These are phyloP conservation scores for Alternaria burnsii DNA, from an alignment of 2,329 filamentous ascomycete species.

Conservation along the genomic window DNA sequence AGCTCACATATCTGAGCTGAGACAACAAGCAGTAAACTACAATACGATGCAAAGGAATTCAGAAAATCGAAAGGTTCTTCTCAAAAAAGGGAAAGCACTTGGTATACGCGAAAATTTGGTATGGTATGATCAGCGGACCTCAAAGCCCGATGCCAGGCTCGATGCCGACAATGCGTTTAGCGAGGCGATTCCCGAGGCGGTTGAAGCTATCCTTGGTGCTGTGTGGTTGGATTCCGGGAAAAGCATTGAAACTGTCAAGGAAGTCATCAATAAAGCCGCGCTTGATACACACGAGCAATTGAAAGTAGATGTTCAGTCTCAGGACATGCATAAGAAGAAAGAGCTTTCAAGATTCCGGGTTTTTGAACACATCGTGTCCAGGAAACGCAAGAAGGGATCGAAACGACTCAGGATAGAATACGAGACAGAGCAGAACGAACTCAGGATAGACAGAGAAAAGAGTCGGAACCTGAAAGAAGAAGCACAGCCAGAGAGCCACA, in stretches of 20 bases:
- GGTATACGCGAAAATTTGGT: conserved; percentile 21
- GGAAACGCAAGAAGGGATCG: too few species aligned
- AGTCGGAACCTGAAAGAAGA: background rate
- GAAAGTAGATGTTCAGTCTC: conserved; percentile 3
- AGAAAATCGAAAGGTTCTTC: conserved; percentile 16
- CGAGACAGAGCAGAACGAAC: background rate
- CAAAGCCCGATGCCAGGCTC: too few species aligned
- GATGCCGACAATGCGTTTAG: too few species aligned
- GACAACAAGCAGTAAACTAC: conserved; percentile 12
- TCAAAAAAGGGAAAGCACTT: conserved; percentile 11
- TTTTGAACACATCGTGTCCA: background rate
- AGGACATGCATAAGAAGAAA: background rate
- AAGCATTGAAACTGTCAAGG: conserved; percentile 14
- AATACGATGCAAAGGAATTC: background rate
- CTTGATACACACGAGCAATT: conserved; percentile 21
- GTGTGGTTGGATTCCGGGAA: conserved; percentile 31
- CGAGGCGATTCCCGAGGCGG: conserved; percentile 23
- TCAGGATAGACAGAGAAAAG: background rate
- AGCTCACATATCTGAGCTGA: conserved; percentile 7
- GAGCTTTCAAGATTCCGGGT: background rate
- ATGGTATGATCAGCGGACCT: background rate
- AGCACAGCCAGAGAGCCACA: background rate
- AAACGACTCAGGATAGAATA: background rate
- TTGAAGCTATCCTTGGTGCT: conserved; percentile 36
- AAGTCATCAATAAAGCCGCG: conserved; percentile 15